These are phyloP conservation scores for Halteria grandinella DNA, from an alignment of 73 alveolate genomes.

Conservation along the genomic window DNA sequence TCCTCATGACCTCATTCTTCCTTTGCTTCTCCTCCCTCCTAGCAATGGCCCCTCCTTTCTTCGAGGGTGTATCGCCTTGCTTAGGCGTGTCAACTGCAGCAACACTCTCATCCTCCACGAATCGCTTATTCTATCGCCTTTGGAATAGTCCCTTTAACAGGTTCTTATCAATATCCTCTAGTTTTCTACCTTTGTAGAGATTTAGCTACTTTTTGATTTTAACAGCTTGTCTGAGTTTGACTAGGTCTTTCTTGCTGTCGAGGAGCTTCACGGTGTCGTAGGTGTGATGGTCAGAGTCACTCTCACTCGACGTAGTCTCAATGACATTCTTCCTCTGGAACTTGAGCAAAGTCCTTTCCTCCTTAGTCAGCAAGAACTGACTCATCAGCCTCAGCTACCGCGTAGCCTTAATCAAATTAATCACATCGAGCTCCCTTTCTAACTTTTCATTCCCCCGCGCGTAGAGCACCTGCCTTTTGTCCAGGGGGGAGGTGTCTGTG, in stretches of 20 bases:
- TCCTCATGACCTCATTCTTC: too few species aligned
- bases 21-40: too few species aligned
- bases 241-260: neutral
- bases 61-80: too few species aligned
- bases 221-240: neutral
- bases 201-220: slow-evolving; percentile 1
- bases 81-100: too few species aligned
- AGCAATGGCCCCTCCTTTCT: too few species aligned
- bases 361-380: neutral
- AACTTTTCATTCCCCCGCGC: too few species aligned
- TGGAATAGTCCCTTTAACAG: too few species aligned
- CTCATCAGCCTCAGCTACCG: slow-evolving; percentile 12
- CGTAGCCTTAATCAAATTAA: neutral
- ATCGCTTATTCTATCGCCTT: too few species aligned
- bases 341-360: neutral
- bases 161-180: neutral
- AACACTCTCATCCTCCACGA: too few species aligned
- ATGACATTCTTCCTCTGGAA: slow-evolving; percentile 10
- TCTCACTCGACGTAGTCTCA: neutral
- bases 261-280: neutral
- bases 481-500: too few species aligned
- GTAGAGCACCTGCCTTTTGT: too few species aligned
- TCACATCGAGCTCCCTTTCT: slow-evolving; percentile 22
- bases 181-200: neutral
- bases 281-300: neutral